A percentile compares a stretch with the other conserved stretches of the same genome.
Evolutionary conservation across 306 rosid genomes (phyloP).

Genomic region (apple (Malus domestica)): DNA sequence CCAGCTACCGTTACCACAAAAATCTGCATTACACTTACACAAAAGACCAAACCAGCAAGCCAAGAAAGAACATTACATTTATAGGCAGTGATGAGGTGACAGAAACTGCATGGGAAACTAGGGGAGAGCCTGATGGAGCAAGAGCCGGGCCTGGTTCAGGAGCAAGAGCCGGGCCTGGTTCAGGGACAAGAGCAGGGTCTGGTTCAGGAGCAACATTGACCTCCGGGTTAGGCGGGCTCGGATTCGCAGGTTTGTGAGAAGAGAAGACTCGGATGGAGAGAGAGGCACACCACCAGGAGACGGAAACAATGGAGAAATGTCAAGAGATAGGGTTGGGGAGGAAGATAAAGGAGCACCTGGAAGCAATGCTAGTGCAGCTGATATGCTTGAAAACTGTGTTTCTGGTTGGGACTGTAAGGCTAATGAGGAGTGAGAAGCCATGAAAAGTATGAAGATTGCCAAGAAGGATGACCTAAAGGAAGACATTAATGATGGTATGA

Average conservation of each 20-base stretch:
- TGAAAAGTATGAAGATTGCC: slow-evolving; percentile 12
- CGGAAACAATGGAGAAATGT: slow-evolving; percentile 44
- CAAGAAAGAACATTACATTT: slow-evolving; percentile 7
- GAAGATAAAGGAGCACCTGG: slow-evolving; percentile 22
- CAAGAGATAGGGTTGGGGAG: slow-evolving; percentile 36
- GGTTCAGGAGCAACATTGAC: background rate
- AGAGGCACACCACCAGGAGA: slow-evolving; percentile 26
- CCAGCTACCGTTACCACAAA: background rate
- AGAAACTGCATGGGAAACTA: slow-evolving; percentile 17
- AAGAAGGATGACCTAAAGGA: slow-evolving; percentile 22
- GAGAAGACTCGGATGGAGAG: slow-evolving; percentile 39
- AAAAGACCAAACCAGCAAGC: slow-evolving; percentile 11
- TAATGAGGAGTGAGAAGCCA: slow-evolving; percentile 14
- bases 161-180: slow-evolving; percentile 23
- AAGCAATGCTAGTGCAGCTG: slow-evolving; percentile 39
- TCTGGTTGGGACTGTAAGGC: slow-evolving; percentile 10
- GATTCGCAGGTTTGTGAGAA: slow-evolving; percentile 48
- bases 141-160: slow-evolving; percentile 32
- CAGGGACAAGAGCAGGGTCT: too few relatives aligned
- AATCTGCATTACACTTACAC: slow-evolving; percentile 4
- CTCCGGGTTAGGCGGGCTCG: slow-evolving; percentile 51
- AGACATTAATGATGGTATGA: slow-evolving; percentile 31
- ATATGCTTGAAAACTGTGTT: slow-evolving; percentile 26
- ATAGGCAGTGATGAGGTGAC: slow-evolving; percentile 2
- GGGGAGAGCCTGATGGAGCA: slow-evolving; percentile 38